Conservation (phyloP, 106 monocot species). For the Dendrobium chrysotoxum region DNA sequence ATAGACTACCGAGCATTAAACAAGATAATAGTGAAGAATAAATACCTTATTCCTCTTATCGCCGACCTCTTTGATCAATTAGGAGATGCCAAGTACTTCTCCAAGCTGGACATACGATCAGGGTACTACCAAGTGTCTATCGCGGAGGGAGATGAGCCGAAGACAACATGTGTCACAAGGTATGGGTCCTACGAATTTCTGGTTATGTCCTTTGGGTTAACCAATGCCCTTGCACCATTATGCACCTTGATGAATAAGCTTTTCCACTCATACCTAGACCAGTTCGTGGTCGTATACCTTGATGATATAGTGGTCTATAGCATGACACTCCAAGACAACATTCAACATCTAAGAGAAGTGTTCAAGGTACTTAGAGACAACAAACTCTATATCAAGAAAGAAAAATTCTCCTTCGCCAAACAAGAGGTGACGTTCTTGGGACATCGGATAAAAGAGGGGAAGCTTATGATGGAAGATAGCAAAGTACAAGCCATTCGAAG, state of each 20-base stretch:
- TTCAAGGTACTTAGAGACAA: too few species aligned
- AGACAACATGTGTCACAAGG: not conserved
- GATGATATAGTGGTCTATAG: not conserved
- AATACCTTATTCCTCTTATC: not conserved
- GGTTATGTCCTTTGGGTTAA: not conserved
- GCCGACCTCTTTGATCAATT: not conserved
- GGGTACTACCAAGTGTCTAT: not conserved
- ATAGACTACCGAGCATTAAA: not conserved
- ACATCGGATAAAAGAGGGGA: too few species aligned
- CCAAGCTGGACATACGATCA: not conserved
- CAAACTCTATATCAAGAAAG: too few species aligned
- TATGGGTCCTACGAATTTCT: slow-evolving; percentile 3
- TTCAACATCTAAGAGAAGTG: too few species aligned
- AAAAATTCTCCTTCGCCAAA: too few species aligned
- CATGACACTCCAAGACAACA: too few species aligned
- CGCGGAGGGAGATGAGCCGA: not conserved
- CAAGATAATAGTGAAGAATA: not conserved
- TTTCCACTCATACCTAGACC: not conserved
- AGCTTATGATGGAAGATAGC: too few species aligned
- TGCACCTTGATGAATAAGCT: slow-evolving; percentile 3
- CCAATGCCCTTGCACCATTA: not conserved
- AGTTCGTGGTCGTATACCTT: not conserved
- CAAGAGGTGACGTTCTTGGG: too few species aligned
- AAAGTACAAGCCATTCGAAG: not conserved
- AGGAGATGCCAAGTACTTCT: not conserved